Evolutionary conservation across 2,329 filamentous ascomycete species (phyloP), one percentile per base, ranked within the genome.

Genomic region (Lasiodiplodia hormozganensis): DNA sequence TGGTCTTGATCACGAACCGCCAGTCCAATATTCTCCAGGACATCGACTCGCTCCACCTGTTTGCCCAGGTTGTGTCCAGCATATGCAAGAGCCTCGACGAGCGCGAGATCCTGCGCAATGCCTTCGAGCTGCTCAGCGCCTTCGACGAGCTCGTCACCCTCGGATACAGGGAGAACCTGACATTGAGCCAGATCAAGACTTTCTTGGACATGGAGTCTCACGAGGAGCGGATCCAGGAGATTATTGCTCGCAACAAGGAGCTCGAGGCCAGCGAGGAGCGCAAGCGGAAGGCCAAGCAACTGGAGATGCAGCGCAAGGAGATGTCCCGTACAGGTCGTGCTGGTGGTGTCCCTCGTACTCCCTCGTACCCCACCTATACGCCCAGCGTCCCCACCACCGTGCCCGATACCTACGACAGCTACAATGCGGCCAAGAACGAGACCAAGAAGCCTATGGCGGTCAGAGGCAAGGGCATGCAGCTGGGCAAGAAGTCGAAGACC

Each of bases 191-290:
- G 83, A 99, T 99, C 85, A 97, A 96, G 87, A 97, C 96, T 2
- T 99, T 99, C 86, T 82, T 99, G 74, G 96, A 98, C 78, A 99
- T 99, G 96, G 96, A 99, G 82, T 96, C 92, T 81, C 96, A 99
- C 77, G 96, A 99, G 82, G 96, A 99, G 86, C 90, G 96, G 78
- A 98, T 99, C 74, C 96, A 99, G 81, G 96, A 97, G 79, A 99
- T 97, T 71, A 97, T 97, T 77, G 93, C 94, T 71, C 87, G 93
- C 89, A 99, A 99, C 87, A 99, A 99, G 85, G 96, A 99, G 82
- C 86, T 99, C 74, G 96, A 99, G 82, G 96, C 96, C 11, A 97
- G 92, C 67, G 96, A 99, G 80, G 96, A 99, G 85, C 92, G 96
- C 77, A 99, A 99, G 86, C 89, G 95, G 75, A 97, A 97, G 83